Percentiles rank a stretch among this genome's conserved stretches.
Evolutionary conservation across 1,284 basidiomycete genomes (phyloP).

Genomic region (Tilletia indica): DNA sequence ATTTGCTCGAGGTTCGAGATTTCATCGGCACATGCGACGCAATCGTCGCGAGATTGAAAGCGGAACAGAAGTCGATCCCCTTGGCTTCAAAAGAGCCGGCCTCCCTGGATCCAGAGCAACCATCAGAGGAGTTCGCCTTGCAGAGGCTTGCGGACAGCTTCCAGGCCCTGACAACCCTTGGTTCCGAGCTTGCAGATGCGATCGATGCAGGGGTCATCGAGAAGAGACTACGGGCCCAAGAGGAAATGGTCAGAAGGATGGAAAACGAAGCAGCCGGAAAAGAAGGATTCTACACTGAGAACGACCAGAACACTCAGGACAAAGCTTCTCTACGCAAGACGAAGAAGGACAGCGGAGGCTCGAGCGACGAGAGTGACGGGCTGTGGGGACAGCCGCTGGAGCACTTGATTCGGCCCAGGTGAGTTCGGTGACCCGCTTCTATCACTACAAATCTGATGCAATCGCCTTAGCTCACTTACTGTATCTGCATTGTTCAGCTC

Average conservation of each 20-base stretch:
- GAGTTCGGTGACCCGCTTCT: neutral
- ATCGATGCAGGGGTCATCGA: constrained; percentile 55
- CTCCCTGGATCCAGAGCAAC: too few relatives aligned
- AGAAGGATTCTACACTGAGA: constrained; percentile 16
- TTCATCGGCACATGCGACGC: constrained; percentile 33
- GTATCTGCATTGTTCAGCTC: constrained; percentile 16
- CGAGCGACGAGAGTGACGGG: neutral
- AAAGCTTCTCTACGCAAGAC: constrained; percentile 1
- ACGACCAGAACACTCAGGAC: neutral
- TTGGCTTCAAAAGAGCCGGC: too few relatives aligned
- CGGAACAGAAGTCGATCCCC: constrained; percentile 19
- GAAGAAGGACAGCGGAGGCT: neutral
- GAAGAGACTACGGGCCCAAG: constrained; percentile 37
- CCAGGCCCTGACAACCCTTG: constrained; percentile 4
- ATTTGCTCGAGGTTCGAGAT: constrained; percentile 50
- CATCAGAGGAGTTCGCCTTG: neutral
- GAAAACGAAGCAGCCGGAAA: constrained; percentile 21
- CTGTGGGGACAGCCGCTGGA: constrained; percentile 50
- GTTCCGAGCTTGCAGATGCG: constrained; percentile 34
- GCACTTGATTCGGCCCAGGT: constrained; percentile 47
- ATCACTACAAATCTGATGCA: neutral
- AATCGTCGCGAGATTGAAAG: constrained; percentile 24
- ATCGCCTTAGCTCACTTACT: neutral
- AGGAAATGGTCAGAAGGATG: constrained; percentile 32
- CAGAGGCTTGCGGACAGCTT: constrained; percentile 15